Base-by-base conservation (phyloP, 2,329 filamentous ascomycete genomes). In the Aspergillus novoparasiticus region DNA sequence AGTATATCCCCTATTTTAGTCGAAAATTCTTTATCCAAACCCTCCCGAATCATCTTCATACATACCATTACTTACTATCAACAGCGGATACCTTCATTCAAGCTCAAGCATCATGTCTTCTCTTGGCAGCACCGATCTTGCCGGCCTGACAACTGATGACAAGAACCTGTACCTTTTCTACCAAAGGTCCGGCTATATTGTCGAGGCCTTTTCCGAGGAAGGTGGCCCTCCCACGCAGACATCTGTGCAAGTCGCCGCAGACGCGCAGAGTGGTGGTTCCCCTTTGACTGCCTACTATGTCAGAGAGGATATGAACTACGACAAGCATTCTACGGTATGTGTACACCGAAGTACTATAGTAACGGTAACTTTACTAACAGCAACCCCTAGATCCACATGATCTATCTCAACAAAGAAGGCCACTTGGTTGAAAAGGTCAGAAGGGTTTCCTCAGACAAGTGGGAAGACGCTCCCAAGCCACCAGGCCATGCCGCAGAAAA, bases 121-220 rank as follows among this genome's bases (percentile, higher is more conserved):
- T 28, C 51, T 55, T 39, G 51, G 23, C 8, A 55, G 51, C 51
- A 55, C 51, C 36, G 51, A 55, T 55, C 51, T 55, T 14, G 51
- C 51, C 9, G 51, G 51, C 26, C n/a, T 55, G n/a, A 39, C 32
- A 0, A 55, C 51, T 21, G 21, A 55, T 19, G 51, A 55, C 6
- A 36, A 39, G 51, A 26, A 26, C 23, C 6, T 55, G 6, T 55
- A 55, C 8, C 51, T 55, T 16, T 55, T 55, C 51, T 55, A 55
- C 21, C 51, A 55, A 19, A 39, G n/a, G 23, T 55, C 51, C 3
- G 51, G 51, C 16, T 36, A 39, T 21, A 55, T 55, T 39, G 51
- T 39, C 11, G 51, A 55, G 12, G 51, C 51, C 16, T 55, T 55
- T 12, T 36, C 51, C 1, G 32, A 55, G 34, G n/a, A 55, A 4